Base-by-base conservation (phyloP, 2,329 filamentous ascomycete genomes). In the Podosphaera fusca region DNA sequence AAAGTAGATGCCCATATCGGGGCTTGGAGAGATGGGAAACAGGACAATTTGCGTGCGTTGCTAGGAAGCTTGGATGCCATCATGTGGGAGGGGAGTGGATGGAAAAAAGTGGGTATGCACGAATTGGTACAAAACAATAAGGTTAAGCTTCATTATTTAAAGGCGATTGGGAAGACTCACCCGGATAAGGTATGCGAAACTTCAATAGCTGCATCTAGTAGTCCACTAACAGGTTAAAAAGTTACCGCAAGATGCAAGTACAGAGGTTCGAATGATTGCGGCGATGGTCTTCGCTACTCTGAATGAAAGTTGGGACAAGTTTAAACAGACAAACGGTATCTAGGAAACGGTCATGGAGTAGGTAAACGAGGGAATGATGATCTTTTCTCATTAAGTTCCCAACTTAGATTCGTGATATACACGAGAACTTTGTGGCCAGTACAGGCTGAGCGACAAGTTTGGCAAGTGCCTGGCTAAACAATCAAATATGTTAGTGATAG, bases 131-230 rank as follows among this genome's bases (percentile, higher is more conserved):
- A 95, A 76, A 82, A 88, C 38, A 88, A 86, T 63, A 95, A 90
- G 75, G 92, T 96, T 69, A 98, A 98, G 78, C 84, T 98, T 61
- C 76, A 85, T 59, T 98, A 98, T 68, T 96, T 98, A 92, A 95
- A 95, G 78, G 92, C 90, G 4, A 96, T 98, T 76, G 87, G 84
- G 9, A 96, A 95, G 75, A 92, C 92, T 63, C 92, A 98, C 75
- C 92, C 92, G 59, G 92, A 98, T 70, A 98, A 98, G 84, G 92
- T 95, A 75, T 70, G 70, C 63, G 60, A 21, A 59, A 59, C 63
- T 55, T 30, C 55, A 36, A 30, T 33, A 49, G 38, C 3, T 51
- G 36, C 30, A 56, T 59, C 10, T 54, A 3, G 29, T n/a, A 40
- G 50, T n/a, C 31, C 36, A 30, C 7, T 47, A 31, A 56, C 29